These are phyloP conservation scores for Barnettozyma sp. DNA, from an alignment of 805 yeast species.

Conservation along the genomic window DNA sequence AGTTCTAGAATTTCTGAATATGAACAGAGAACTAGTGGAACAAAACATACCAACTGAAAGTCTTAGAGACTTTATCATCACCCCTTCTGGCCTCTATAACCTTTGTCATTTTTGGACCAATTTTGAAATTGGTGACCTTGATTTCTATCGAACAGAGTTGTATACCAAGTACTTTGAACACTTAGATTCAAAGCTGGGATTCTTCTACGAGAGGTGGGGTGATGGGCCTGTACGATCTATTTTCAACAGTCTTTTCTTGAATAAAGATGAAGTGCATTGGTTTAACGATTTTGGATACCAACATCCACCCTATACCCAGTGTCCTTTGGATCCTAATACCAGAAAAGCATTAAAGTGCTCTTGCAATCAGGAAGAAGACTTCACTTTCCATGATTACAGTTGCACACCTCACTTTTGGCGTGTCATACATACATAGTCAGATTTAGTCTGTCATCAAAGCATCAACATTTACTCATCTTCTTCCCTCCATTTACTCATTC, in stretches of 20 bases:
- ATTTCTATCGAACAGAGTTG: slow-evolving; percentile 66
- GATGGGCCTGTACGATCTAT: slow-evolving; percentile 86
- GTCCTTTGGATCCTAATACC: slow-evolving; percentile 63
- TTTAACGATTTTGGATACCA: slow-evolving; percentile 75
- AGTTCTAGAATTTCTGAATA: slow-evolving; percentile 11
- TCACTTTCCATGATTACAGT: slow-evolving; percentile 63
- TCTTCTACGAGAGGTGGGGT: slow-evolving; percentile 89
- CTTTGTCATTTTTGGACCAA: slow-evolving; percentile 91
- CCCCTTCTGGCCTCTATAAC: slow-evolving; percentile 67
- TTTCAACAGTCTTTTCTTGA: slow-evolving; percentile 67
- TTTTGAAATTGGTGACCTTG: slow-evolving; percentile 77
- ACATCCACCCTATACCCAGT: slow-evolving; percentile 69
- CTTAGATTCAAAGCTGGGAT: slow-evolving; percentile 72
- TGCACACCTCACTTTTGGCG: slow-evolving; percentile 58
- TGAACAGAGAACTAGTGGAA: slow-evolving; percentile 6
- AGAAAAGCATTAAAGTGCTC: slow-evolving; percentile 58
- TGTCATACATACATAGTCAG: slow-evolving; percentile 2
- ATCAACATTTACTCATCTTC: not conserved
- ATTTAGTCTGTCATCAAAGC: too few relatives aligned
- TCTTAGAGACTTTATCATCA: slow-evolving; percentile 60
- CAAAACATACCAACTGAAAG: slow-evolving; percentile 47
- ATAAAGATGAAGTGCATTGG: slow-evolving; percentile 59
- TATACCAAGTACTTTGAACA: slow-evolving; percentile 62
- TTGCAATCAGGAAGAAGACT: slow-evolving; percentile 66
- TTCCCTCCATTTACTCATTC: not conserved